Evolutionary conservation across 306 rosid species (phyloP), one percentile per base, ranked within the genome.

Genomic region (Hippophae gyantsensis): DNA sequence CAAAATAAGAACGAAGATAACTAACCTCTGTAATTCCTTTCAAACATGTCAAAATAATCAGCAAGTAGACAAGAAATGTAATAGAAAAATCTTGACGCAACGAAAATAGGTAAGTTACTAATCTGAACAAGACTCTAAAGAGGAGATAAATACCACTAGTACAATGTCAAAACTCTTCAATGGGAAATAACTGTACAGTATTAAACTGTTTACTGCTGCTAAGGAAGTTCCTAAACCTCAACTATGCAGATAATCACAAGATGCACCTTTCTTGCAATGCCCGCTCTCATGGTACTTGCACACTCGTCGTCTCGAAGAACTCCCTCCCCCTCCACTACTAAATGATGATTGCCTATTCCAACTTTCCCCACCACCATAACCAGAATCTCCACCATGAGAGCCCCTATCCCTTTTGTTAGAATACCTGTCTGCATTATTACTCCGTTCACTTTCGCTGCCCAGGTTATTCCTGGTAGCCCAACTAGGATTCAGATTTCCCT

Each of bases 281-380:
- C 99, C 99, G 74, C 80, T 75, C 76, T 80, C 89, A 60, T 86
- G 75, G 79, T 40, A 93, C 64, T 58, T 84, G 86, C 99, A 93
- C 49, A 89, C 76, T 71, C 88, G 84, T 57, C 81, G 94, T 61
- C 97, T 76, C 12, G 86, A 72, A 58, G 85, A 75, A 73, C 76
- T 82, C 44, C 96, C 76, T 38, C 82, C 80, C 10, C 85, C 68
- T 10, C 70, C 85, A 7, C 77, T 62, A 49, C 82, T 79, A 65
- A 77, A 88, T 8, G 97, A 75, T 38, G 86, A 66, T 70, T 85
- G 96, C 45, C 86, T 74, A 63, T 84, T 89, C 95, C 96, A 81
- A 11, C 82, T 63, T 74, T 90, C 81, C 43, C 80, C 86, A 0
- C 84, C 86, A 40, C 82, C 78, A 72, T 74, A 74, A 72, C 86